A percentile compares a stretch with the other conserved stretches of the same genome.
Conservation (phyloP, 2,329 filamentous ascomycete genomes). For the Pseudogymnoascus sp. region DNA sequence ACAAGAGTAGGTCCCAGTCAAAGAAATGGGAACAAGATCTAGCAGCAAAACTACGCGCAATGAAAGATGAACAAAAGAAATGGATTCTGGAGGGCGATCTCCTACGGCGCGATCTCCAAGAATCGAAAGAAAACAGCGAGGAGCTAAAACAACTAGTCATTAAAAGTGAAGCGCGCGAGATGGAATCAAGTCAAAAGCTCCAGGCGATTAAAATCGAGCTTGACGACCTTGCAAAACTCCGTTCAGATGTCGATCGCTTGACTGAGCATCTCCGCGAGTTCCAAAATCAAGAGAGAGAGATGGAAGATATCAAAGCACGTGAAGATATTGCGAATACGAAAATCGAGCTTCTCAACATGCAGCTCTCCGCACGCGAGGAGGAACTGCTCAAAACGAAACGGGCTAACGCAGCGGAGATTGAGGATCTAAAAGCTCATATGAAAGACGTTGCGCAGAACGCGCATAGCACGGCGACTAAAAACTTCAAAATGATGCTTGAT, state of each 20-base stretch:
- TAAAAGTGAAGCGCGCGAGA: conserved; percentile 59
- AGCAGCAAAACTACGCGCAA: conserved; percentile 52
- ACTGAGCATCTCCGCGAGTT: conserved; percentile 53
- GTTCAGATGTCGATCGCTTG: conserved; percentile 49
- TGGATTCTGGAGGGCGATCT: conserved; percentile 49
- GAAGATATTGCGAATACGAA: conserved; percentile 50
- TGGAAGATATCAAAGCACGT: conserved; percentile 47
- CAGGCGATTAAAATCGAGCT: conserved; percentile 53
- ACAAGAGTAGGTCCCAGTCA: conserved; percentile 60
- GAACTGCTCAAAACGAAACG: conserved; percentile 35
- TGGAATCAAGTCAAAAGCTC: conserved; percentile 54
- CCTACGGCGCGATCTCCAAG: conserved; percentile 49
- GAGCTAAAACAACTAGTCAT: conserved; percentile 58
- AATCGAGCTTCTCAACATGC: conserved; percentile 49
- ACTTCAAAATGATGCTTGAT: conserved; percentile 38
- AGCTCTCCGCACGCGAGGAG: conserved; percentile 43
- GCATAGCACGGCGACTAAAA: conserved; percentile 20
- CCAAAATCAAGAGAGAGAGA: conserved; percentile 54
- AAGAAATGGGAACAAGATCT: conserved; percentile 73
- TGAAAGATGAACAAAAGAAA: conserved; percentile 62
- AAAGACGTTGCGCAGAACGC: conserved; percentile 19
- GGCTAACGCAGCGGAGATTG: conserved; percentile 40
- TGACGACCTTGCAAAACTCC: conserved; percentile 51
- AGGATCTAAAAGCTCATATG: conserved; percentile 34
- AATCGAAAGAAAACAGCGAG: conserved; percentile 50